Evolutionary conservation across 257 asterid genomes (phyloP).

Genomic region (Rauvolfia tetraphylla): DNA sequence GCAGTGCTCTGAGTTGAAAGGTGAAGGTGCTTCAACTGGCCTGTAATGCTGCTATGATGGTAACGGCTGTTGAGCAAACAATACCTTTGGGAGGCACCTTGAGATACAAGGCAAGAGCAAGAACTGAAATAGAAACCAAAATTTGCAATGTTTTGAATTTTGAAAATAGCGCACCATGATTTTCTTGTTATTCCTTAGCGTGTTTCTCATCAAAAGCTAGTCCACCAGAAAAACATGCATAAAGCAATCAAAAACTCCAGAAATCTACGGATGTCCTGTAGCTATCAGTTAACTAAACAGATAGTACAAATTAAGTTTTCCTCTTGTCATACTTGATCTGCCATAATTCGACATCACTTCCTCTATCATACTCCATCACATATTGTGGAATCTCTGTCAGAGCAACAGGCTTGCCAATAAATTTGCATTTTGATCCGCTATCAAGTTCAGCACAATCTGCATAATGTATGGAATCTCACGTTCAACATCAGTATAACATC

Average conservation of each 20-base stretch:
- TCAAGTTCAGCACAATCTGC: conserved; percentile 38
- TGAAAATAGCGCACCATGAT: background rate
- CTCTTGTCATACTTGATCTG: conserved; percentile 42
- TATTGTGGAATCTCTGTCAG: conserved; percentile 64
- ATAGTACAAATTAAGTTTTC: background rate
- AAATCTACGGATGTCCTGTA: too few relatives aligned
- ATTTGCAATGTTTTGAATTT: background rate
- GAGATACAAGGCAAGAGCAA: background rate
- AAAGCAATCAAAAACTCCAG: background rate
- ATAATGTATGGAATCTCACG: conserved; percentile 8
- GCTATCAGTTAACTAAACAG: background rate
- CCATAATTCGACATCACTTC: conserved; percentile 82
- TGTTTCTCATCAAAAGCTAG: too few relatives aligned
- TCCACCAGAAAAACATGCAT: background rate
- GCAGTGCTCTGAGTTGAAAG: background rate
- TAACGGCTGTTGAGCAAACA: background rate
- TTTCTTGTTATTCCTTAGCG: background rate
- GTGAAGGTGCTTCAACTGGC: background rate
- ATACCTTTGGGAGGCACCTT: background rate
- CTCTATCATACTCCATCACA: conserved; percentile 62
- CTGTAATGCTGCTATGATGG: background rate
- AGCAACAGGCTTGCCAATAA: conserved; percentile 50
- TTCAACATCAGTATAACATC: background rate
- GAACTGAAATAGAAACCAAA: background rate
- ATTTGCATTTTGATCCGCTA: conserved; percentile 24